Base-by-base conservation (phyloP, 2,329 filamentous ascomycete species). In the Calonectria montana region DNA sequence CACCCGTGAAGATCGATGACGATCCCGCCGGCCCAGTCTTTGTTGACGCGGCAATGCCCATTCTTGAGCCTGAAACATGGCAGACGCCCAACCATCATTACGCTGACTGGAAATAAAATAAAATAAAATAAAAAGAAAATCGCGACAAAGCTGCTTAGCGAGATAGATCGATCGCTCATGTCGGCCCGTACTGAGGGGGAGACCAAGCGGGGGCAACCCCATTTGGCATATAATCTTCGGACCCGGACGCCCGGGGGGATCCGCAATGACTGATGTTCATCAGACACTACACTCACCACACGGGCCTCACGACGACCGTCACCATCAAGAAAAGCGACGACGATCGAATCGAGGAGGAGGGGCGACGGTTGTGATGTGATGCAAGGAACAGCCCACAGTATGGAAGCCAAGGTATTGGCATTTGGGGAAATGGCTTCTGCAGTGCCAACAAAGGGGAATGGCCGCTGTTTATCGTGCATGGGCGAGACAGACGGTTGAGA, bases 41-140 rank as follows among this genome's bases (percentile, higher is more conserved):
- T 37, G 66, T 68, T 68, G 66, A 63, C 57, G 47, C 59, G 57
- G 66, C 43, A 63, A 68, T 68, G 57, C 45, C 37, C 66, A 68
- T 68, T 68, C 66, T 68, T 68, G 43, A 6, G 35, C 47, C 35
- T 53, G 47, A 69, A 50, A 69, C 66, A 47, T 45, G 45, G 16
- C 18, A 29, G 53, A 57, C 10, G 50, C 41, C 18, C 55, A 45
- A 41, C 55, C 13, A 47, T 53, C 7, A 41, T 62, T 47, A 16
- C 25, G 48, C 48, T 18, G n/a, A n/a, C n/a, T n/a, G 50, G 41
- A 43, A 37, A 10, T 41, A 27, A 41, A 27, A 16, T n/a, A 39
- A 39, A 16, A 37, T 27, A 41, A 41, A 12, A 43, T 12, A 31
- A 6, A 55, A 35, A 35, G 6, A n/a, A n/a, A 37, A 55, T 29